Base-by-base conservation (phyloP, 371 early-diverging fungal species). In the Mortierella sp. region DNA sequence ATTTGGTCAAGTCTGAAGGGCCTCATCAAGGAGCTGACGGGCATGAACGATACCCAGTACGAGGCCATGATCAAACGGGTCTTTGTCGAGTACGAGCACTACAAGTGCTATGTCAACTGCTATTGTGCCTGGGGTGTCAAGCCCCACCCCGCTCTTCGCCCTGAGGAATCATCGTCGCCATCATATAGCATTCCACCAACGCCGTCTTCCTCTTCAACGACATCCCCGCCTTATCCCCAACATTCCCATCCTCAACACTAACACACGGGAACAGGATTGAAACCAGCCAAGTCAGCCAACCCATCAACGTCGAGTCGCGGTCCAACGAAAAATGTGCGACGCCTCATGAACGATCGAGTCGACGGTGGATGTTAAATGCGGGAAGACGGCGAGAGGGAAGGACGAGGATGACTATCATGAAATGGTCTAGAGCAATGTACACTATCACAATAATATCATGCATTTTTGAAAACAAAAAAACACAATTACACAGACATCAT, bases 101-200 rank as follows among this genome's bases (percentile, higher is more conserved):
- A 81, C 51, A 80, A 76, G 70, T 85, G 85, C 72, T 85, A 85
- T 58, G 76, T 79, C 71, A 85, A 85, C 46, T 85, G 85, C 72
- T 85, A 81, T 46, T 85, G 85, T 46, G 79, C 85, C 4, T 85
- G 85, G 85, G 85, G 85, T 1, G 81, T 85, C n/a, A 85, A 85
- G 29, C 85, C 85, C 27, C 58, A 78, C 29, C 85, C 84, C 24
- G 51, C 71, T 32, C 85, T 81, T 27, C 71, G 32, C 32, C 60
- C 60, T 58, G 60, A 32, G 71, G 77, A 55, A 6, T 27, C 76
- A 16, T 35, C 55, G n/a, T 38, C 80, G 18, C n/a, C 54, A 72
- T 27, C 80, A 72, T 35, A 24, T 65, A 49, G 7, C 68, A 54
- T 46, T 58, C 38, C 44, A n/a, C 14, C 72, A 51, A 46, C 71